A percentile compares a stretch with the other conserved stretches of the same genome.
Evolutionary conservation across 208 protist species (phyloP).

Genomic region (Naegleria gruberi): DNA sequence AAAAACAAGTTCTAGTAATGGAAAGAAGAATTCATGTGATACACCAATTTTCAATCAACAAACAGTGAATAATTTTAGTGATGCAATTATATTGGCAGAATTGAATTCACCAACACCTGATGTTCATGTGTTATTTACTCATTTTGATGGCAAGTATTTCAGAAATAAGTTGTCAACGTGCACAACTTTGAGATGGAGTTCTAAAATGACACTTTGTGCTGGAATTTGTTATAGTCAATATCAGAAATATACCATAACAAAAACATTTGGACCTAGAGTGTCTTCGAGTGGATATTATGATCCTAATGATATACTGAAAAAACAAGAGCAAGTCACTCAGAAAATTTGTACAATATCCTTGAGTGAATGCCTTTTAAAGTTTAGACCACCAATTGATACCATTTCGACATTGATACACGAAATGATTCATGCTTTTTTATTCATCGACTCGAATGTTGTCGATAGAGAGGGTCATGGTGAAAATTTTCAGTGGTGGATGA

Average conservation of each 20-base stretch:
- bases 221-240: slow-evolving; percentile 26
- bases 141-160: neutral
- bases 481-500: slow-evolving; percentile 29
- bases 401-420: slow-evolving; percentile 38
- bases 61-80: neutral
- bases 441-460: slow-evolving; percentile 30
- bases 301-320: neutral
- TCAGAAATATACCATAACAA: neutral
- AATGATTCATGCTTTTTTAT: slow-evolving; percentile 40
- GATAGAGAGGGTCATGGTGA: slow-evolving; percentile 38
- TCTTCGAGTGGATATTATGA: too few relatives aligned
- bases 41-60: neutral
- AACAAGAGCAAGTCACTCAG: neutral
- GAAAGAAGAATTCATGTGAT: too few relatives aligned
- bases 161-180: neutral
- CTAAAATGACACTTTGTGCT: slow-evolving; percentile 38
- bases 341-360: slow-evolving; percentile 26
- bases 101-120: neutral
- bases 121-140: neutral
- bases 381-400: slow-evolving; percentile 27
- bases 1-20: too few relatives aligned
- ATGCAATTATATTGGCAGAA: neutral
- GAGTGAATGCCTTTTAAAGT: slow-evolving; percentile 29
- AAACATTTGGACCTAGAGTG: neutral
- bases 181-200: slow-evolving; percentile 26